A percentile compares a stretch with the other conserved stretches of the same genome.
These are phyloP conservation scores for Kodamaea sp. DNA, from an alignment of 1,139 yeast species.

Conservation along the genomic window DNA sequence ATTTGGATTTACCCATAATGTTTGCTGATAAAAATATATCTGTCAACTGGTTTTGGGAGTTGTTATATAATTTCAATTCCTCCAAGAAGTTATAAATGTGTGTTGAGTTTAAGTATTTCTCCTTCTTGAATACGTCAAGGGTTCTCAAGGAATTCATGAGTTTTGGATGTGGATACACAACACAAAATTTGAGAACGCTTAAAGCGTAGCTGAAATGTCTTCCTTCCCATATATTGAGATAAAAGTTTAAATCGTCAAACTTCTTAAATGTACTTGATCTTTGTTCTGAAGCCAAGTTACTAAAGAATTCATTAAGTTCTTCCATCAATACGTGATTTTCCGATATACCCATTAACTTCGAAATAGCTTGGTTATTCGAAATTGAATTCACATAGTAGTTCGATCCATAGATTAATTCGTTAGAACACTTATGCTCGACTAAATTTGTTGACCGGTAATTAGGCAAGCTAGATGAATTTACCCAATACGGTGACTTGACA, in stretches of 20 bases:
- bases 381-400: slow-evolving; percentile 30
- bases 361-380: slow-evolving; percentile 18
- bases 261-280: slow-evolving; percentile 11
- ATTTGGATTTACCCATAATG: slow-evolving; percentile 24
- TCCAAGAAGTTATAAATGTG: slow-evolving; percentile 21
- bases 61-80: slow-evolving; percentile 28
- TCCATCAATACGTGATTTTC: slow-evolving; percentile 10
- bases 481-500: slow-evolving; percentile 28
- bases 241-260: slow-evolving; percentile 26
- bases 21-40: slow-evolving; percentile 36
- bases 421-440: slow-evolving; percentile 25
- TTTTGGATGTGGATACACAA: slow-evolving; percentile 37
- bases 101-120: slow-evolving; percentile 14
- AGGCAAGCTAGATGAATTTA: slow-evolving; percentile 23
- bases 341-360: slow-evolving; percentile 16
- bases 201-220: slow-evolving; percentile 24
- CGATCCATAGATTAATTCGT: slow-evolving; percentile 23
- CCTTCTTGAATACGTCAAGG: slow-evolving; percentile 17
- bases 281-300: slow-evolving; percentile 14
- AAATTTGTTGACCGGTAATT: slow-evolving; percentile 24
- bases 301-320: slow-evolving; percentile 18
- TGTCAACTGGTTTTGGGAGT: slow-evolving; percentile 21
- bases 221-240: slow-evolving; percentile 39
- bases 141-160: slow-evolving; percentile 17
- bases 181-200: slow-evolving; percentile 31